Base-by-base conservation (phyloP, 148 eudicot species). In the Euryodendron excelsum region DNA sequence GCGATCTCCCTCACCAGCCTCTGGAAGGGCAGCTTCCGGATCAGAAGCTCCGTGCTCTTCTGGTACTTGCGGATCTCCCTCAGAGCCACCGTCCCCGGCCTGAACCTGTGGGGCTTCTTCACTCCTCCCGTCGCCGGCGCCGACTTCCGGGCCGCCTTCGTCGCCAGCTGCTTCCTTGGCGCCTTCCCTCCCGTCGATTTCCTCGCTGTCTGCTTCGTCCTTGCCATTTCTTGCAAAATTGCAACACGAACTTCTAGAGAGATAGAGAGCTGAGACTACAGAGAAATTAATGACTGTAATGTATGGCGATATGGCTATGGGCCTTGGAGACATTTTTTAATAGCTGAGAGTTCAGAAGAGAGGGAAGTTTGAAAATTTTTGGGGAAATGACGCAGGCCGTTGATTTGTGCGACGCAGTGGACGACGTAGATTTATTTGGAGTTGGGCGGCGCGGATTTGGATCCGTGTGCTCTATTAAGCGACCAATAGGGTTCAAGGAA, bases 1-100 rank as follows among this genome's bases (percentile, higher is more conserved):
- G 66, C 66, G 2, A 62, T 62, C 66, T 62, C 66, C 8, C 66
- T 62, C 66, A 62, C 66, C 10, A 62, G 66, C 66, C 66, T 62
- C 66, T 62, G 66, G 37, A 62, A n/a, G n/a, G n/a, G n/a, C n/a
- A n/a, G n/a, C n/a, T n/a, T n/a, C n/a, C n/a, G n/a, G n/a, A n/a
- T n/a, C 27, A 0, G 66, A 36, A 1, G 30, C 20, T 20, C 30
- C 30, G 0, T 62, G 66, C 66, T 62, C 66, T 62, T 62, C 66
- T 62, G 66, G 36, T 62, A 62, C 66, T 62, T 63, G 10, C 68
- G 5, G 39, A 63, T 63, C 39, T 63, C 68, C n/a, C 68, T 17
- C 1, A 63, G 12, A 36, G 68, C 68, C 21, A 63, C 68, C 1
- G 68, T 63, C 1, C 68, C 68, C 3, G 68, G 68, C 18, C 68